Evolutionary conservation across 2,329 filamentous ascomycete genomes (phyloP), one percentile per base, ranked within the genome.

Genomic region (Cercospora nicotianae): DNA sequence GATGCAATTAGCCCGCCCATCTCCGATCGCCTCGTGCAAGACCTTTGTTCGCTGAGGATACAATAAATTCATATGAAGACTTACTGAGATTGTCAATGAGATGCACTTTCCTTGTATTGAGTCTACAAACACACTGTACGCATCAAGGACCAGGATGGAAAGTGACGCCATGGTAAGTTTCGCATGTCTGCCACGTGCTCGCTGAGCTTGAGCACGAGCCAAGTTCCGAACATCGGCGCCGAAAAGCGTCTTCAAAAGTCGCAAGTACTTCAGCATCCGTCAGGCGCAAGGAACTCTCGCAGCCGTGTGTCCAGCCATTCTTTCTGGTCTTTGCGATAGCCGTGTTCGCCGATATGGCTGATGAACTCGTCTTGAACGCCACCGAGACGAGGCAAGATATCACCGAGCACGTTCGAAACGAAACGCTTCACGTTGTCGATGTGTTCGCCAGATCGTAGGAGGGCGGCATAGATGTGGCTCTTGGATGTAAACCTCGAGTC

Each of bases 391-490:
- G 69, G 69, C 18, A 72, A 4, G 13, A 72, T 57, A 10, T 72
- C 69, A 3, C 45, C 55, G 18, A 72, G 42, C 26, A 72, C 69
- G 36, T 70, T 72, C 53, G 33, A 61, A 5, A 70, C 69, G 51
- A 72, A 69, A 16, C 53, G 31, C 36, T 66, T 63, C 23, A 72
- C 64, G 16, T 67, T 59, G 23, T 67, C 53, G 16, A 70, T 69
- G 18, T 55, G 58, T 64, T 69, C 70, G 18, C 67, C 57, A 10
- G 65, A 67, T n/a, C 63, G 26, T 23, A 69, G 55, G 7, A 70
- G 59, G 9, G 66, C 63, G 13, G 63, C 64, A 33, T 70, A 72
- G 39, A 70, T 65, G 55, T 72, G 70, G n/a, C 69, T 70, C 45
- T 70, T 69, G 12, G 69, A 63, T 7, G 70, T 69, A 53, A 69